Percentiles rank a stretch among this genome's conserved stretches.
phyloP scores from a whole-genome alignment of 352 stramenopile genomes.

The Hyaloperonospora arabidopsidis region DNA sequence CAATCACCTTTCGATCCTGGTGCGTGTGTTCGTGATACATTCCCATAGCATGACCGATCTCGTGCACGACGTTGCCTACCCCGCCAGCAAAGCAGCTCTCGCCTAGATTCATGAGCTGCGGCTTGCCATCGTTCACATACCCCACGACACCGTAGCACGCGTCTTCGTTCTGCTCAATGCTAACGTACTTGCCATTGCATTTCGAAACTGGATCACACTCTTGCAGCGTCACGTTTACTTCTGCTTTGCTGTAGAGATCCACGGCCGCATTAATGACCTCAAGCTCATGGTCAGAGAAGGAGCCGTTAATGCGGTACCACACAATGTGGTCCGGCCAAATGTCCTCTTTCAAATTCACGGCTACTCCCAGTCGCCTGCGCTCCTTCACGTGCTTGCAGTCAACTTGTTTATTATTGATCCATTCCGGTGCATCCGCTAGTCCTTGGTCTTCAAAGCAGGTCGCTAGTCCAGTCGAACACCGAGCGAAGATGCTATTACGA shows the following conservation, averaged over 20 bases:
- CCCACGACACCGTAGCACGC: constrained; percentile 69
- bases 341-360: constrained; percentile 44
- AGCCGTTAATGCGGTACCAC: constrained; percentile 57
- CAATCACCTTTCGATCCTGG: constrained; percentile 54
- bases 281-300: constrained; percentile 40
- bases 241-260: constrained; percentile 44
- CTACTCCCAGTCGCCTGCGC: constrained; percentile 43
- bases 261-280: constrained; percentile 50
- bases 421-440: constrained; percentile 45
- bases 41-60: constrained; percentile 57
- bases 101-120: constrained; percentile 64
- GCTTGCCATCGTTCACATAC: constrained; percentile 53
- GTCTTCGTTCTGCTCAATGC: constrained; percentile 62
- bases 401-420: constrained; percentile 32
- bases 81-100: constrained; percentile 55
- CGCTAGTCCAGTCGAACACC: constrained; percentile 34
- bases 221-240: constrained; percentile 55
- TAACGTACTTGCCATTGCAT: constrained; percentile 63
- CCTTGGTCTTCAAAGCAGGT: constrained; percentile 61
- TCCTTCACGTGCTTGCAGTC: constrained; percentile 26
- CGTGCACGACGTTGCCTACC: constrained; percentile 46
- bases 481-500: constrained; percentile 44
- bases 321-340: constrained; percentile 62
- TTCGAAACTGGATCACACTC: constrained; percentile 51
- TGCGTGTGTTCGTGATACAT: constrained; percentile 72